Percentiles rank a stretch among this genome's conserved stretches.
Conservation (phyloP, 2,329 filamentous ascomycete species). For the Colletotrichum agaves region DNA sequence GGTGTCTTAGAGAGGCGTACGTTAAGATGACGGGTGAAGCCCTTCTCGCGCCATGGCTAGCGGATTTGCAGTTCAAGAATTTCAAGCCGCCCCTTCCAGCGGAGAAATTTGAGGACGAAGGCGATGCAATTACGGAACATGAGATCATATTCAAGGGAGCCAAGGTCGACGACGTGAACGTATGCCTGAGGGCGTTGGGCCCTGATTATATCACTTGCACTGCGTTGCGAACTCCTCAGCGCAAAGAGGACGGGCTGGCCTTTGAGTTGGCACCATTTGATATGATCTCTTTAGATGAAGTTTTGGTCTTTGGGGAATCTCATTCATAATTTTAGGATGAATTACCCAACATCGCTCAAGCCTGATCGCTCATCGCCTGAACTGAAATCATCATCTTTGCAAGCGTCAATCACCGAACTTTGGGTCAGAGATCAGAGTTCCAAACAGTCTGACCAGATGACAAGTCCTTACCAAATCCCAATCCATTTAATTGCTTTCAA, state of each 20-base stretch:
- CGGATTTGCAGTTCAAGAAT: conserved; percentile 73
- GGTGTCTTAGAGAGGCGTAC: conserved; percentile 84
- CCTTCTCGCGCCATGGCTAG: conserved; percentile 77
- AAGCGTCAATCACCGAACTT: conserved; percentile 3
- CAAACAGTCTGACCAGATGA: neutral
- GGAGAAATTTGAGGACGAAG: conserved; percentile 45
- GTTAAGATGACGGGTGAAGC: conserved; percentile 87
- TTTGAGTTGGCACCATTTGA: conserved; percentile 55
- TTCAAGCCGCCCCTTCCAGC: conserved; percentile 65
- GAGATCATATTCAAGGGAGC: conserved; percentile 53
- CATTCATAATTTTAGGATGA: conserved; percentile 1
- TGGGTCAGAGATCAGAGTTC: neutral
- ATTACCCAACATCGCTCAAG: neutral
- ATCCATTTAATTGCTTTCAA: neutral
- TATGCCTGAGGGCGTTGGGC: conserved; percentile 57
- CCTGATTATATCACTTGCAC: conserved; percentile 66
- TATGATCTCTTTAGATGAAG: conserved; percentile 55
- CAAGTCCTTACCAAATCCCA: neutral
- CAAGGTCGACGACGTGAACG: conserved; percentile 54
- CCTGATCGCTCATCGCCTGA: neutral
- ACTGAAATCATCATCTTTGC: conserved; percentile 2
- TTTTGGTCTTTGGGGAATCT: conserved; percentile 57
- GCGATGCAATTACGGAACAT: conserved; percentile 48
- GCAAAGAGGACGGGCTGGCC: conserved; percentile 50
- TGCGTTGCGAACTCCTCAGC: conserved; percentile 55